These are phyloP conservation scores for Rhizophagus clarus DNA, from an alignment of 192 early-diverging fungal genomes.

Conservation along the genomic window DNA sequence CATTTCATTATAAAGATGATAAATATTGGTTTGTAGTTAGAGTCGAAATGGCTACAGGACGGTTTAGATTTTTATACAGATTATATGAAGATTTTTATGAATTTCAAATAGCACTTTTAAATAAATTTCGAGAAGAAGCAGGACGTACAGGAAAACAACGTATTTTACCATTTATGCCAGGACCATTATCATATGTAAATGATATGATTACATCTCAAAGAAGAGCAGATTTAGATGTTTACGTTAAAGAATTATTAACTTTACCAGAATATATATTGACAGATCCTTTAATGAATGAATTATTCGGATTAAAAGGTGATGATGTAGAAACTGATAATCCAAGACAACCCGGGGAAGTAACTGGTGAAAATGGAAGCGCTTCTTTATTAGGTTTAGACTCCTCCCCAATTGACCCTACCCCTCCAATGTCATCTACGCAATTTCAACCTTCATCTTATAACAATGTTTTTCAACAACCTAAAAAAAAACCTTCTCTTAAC, in stretches of 20 bases:
- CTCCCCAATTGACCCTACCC: conserved; percentile 34
- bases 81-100: conserved; percentile 81
- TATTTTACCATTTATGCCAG: conserved; percentile 68
- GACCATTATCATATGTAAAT: conserved; percentile 62
- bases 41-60: conserved; percentile 53
- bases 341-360: background rate
- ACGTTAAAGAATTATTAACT: conserved; percentile 63
- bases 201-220: conserved; percentile 69
- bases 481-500: conserved; percentile 11
- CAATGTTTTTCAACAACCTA: conserved; percentile 27
- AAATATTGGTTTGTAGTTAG: conserved; percentile 72
- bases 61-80: conserved; percentile 65
- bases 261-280: conserved; percentile 61
- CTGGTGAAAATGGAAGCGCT: conserved; percentile 12
- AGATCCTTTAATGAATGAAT: conserved; percentile 45
- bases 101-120: conserved; percentile 70
- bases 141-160: conserved; percentile 54
- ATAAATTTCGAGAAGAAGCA: conserved; percentile 68
- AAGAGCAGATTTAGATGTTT: conserved; percentile 64
- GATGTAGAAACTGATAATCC: conserved; percentile 57
- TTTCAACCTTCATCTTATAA: background rate
- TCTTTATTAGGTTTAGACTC: conserved; percentile 14
- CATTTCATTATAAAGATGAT: conserved; percentile 69
- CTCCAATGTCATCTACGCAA: conserved; percentile 1
- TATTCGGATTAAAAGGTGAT: conserved; percentile 59